Evolutionary conservation across 2,329 filamentous ascomycete species (phyloP), one percentile per base, ranked within the genome.

Genomic region (Ascochyta fabae): DNA sequence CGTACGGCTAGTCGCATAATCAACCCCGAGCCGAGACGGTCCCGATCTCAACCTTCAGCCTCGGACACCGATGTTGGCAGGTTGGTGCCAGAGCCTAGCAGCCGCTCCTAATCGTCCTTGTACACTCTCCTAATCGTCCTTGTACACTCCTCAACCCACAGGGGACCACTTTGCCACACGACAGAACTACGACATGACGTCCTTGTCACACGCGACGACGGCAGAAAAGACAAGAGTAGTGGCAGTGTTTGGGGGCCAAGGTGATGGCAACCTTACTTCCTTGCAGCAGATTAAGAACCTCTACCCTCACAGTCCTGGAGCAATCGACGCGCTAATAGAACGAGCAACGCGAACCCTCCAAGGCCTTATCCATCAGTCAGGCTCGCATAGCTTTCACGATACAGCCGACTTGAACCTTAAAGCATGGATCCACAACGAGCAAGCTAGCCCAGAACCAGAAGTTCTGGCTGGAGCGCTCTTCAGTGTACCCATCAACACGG

Each of bases 401-500:
- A 13, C 8, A 9, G 13, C 13, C 29, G 29, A 33, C 13, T 33
- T 33, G 29, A 19, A 19, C 19, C 19, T 19, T 19, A 19, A 3
- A 19, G 19, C 2, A 19, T 73, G 70, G 66, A 57, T 70, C 38
- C 59, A 62, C 9, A 56, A 72, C 19, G 53, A 65, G 6, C 63
- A 70, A 8, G 52, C 58, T 1, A 65, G 62, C 0, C 75, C 75
- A 1, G 63, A 68, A 13, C 29, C 50, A 7, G 69, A 71, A n/a
- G 75, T 74, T 46, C 62, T 78, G 3, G 59, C 72, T 29, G 70
- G 70, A 2, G 70, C 75, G 4, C 73, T 76, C 4, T 66, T 78
- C 16, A 78, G 76, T 61, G 72, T 77, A 39, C 76, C 77, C 1
- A 43, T 78, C 6, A 77, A 77, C 19, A 76, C 74, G 0, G 58